Percentiles rank a stretch among this genome's conserved stretches.
Conservation (phyloP, 108 stramenopile genomes). For the Discostella pseudostelligera region DNA sequence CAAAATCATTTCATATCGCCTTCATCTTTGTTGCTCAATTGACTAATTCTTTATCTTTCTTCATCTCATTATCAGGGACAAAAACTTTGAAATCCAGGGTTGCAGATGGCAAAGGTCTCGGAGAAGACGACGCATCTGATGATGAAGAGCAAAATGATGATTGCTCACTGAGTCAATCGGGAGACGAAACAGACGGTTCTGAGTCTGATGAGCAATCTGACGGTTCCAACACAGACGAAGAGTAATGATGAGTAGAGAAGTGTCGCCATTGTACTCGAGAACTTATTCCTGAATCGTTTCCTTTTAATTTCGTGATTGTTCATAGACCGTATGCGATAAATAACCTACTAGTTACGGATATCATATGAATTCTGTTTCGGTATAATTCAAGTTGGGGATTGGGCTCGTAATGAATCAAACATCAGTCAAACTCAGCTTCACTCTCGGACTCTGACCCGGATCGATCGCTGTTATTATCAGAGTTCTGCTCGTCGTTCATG, state of each 20-base stretch:
- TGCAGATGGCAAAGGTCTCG: constrained; percentile 25
- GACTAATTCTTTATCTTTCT: background rate
- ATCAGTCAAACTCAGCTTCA: constrained; percentile 22
- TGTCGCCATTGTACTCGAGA: no score
- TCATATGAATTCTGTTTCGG: background rate
- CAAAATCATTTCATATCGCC: no score
- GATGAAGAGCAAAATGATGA: constrained; percentile 16
- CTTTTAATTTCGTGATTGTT: no score
- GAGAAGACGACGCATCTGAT: background rate
- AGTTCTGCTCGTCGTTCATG: background rate
- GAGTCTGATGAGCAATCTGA: background rate
- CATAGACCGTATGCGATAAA: no score
- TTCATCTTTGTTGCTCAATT: background rate
- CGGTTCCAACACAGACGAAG: background rate
- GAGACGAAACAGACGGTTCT: background rate
- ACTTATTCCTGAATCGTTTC: no score
- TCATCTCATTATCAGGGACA: background rate
- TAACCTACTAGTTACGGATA: no score
- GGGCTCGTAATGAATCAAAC: no score
- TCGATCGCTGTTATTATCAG: constrained; percentile 4
- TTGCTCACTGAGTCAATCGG: no score
- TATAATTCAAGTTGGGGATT: background rate
- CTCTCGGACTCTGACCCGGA: constrained; percentile 16
- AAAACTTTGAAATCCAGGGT: constrained; percentile 12
- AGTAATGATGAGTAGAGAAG: no score